Base-by-base conservation (phyloP, 2,329 filamentous ascomycete genomes). In the Pseudocercospora crystallina region DNA sequence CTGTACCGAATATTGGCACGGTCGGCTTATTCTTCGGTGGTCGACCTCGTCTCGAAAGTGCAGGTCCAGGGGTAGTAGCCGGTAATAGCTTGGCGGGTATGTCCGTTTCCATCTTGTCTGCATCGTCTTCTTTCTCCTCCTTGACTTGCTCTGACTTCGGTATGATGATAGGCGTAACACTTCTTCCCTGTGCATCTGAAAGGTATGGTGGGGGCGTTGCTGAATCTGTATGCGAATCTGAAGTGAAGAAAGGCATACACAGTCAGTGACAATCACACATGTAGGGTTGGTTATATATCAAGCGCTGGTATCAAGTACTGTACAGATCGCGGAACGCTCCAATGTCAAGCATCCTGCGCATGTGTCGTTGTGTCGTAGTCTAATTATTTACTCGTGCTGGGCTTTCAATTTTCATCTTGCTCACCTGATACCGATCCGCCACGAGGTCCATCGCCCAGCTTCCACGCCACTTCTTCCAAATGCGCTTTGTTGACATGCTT, bases 381-480 rank as follows among this genome's bases (percentile, higher is more conserved):
- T 26, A 26, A 26, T 26, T 26, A 26, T 26, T 26, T 26, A 26
- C 20, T 26, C 20, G 20, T 7, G 20, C 20, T 26, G 20, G 20
- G 20, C 20, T 26, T 43, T 42, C 39, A 20, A 20, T 36, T 37
- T 45, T 43, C 15, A 36, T 53, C 48, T 44, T 45, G 62, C 77
- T 80, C 75, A 84, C 81, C 80, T 70, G 75, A 77, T 61, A 75
- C 53, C 37, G 41, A 68, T 54, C 75, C 75, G 51, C 76, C 74
- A 41, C 72, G 72, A 36, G 80, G 81, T 45, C 82, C 82, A 69
- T 84, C 81, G n/a, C 82, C 82, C 37, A 79, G 70, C 58, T 74
- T 71, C 76, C 80, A 80, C n/a, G 77, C 78, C 37, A 83, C 61
- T 13, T 76, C 70, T 14, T 68, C 65, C n/a, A 85, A 62, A 64